Conservation (phyloP, 352 stramenopile species). For the Phytophthora ramorum region DNA sequence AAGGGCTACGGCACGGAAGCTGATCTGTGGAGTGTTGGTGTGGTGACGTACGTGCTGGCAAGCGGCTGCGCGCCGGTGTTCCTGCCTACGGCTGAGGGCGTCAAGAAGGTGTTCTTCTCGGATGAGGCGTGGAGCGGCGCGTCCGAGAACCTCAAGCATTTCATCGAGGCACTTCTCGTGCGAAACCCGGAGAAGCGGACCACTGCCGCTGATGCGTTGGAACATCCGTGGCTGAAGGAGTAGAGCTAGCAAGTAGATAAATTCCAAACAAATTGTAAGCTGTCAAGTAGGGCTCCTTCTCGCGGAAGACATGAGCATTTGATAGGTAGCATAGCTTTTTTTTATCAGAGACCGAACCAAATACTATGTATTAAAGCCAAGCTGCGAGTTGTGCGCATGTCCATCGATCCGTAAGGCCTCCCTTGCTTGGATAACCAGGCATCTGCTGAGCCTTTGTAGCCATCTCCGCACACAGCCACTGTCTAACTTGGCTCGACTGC, state of each 20-base stretch:
- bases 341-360: slow-evolving; percentile 37
- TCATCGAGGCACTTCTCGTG: slow-evolving; percentile 79
- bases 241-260: slow-evolving; percentile 23
- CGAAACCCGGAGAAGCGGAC: slow-evolving; percentile 79
- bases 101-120: slow-evolving; percentile 78
- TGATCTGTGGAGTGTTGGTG: slow-evolving; percentile 94
- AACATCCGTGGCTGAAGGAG: slow-evolving; percentile 75
- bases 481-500: slow-evolving; percentile 19
- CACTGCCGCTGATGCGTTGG: slow-evolving; percentile 72
- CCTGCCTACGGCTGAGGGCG: slow-evolving; percentile 60
- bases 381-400: slow-evolving; percentile 1
- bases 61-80: slow-evolving; percentile 85
- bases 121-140: slow-evolving; percentile 70
- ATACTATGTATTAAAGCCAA: slow-evolving; percentile 49
- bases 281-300: slow-evolving; percentile 12
- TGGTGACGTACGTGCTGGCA: slow-evolving; percentile 92
- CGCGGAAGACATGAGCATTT: slow-evolving; percentile 7
- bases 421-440: not conserved
- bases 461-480: slow-evolving; percentile 6
- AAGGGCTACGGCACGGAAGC: slow-evolving; percentile 95
- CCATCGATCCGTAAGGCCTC: not conserved
- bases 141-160: slow-evolving; percentile 67
- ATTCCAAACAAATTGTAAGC: slow-evolving; percentile 21
- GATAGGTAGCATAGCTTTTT: slow-evolving; percentile 38
- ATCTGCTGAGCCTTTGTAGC: slow-evolving; percentile 5